Base-by-base conservation (phyloP, 1,284 basidiomycete species). In the Moesziomyces sp. region DNA sequence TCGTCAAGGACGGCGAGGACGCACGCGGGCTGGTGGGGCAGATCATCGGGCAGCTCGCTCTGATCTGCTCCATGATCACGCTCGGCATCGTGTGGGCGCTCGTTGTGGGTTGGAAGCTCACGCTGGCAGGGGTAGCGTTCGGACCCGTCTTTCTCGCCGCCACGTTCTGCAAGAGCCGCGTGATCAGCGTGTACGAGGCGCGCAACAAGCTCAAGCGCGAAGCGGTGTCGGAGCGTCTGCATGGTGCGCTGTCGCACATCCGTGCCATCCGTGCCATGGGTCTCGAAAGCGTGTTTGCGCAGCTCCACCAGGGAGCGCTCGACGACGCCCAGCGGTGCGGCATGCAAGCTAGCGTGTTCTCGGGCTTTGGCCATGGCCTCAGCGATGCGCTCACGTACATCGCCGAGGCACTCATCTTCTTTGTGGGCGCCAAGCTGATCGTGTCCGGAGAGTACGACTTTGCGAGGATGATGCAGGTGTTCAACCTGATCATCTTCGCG, bases 1-100 rank as follows among this genome's bases (percentile, higher is more conserved):
- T 98, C 59, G 88, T 95, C 85, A 95, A 95, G 86, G 94, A 98
- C 81, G 91, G 90, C 2, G 93, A 97, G 73, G 96, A 98, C 78
- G 92, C 94, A 30, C 87, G 92, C 33, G 87, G 89, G 26, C 87
- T 98, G 40, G 87, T 98, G 61, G 88, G 91, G 3, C 88, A 90
- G 6, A 90, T 96, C 42, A 85, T 93, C 51, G 89, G 89, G 0
- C 92, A 95, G 82, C 53, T 76, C 11, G 58, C 62, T 16, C 91
- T 94, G 9, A 91, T 96, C 13, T 60, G 86, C 2, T 87, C 91
- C 7, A 97, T 99, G 93, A 87, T 97, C 49, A 83, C 87, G 1
- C 86, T 95, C 13, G 94, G 93, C 3, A 85, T 97, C 18, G 83
- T 92, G 11, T 98, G 95, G 95, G 93, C 96, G 0, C 87, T 97